A percentile compares a stretch with the other conserved stretches of the same genome.
Conservation (phyloP, 1,284 basidiomycete species). For the Cronartium quercuum region DNA sequence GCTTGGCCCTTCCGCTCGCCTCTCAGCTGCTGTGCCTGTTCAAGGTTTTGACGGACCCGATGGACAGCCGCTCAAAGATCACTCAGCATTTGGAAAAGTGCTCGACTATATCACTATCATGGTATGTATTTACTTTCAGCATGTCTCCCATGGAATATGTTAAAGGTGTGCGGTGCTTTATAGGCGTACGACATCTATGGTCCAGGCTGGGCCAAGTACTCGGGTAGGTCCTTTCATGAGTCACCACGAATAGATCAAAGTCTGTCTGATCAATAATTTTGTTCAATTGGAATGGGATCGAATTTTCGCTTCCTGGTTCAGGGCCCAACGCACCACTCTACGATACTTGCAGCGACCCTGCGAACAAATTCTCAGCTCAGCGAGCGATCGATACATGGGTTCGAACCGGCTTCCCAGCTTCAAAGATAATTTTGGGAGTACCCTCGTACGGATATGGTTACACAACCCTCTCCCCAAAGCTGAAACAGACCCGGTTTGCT, state of each 20-base stretch:
- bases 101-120: slow-evolving; percentile 6
- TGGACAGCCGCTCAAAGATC: not conserved
- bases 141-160: too few species aligned
- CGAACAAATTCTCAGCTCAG: not conserved
- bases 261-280: not conserved
- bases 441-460: slow-evolving; percentile 1
- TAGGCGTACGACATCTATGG: slow-evolving; percentile 5
- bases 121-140: not conserved
- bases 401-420: not conserved
- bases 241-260: not conserved
- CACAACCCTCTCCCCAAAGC: slow-evolving; percentile 1
- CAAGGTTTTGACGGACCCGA: not conserved
- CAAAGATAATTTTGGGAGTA: not conserved
- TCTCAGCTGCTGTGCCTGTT: slow-evolving; percentile 1
- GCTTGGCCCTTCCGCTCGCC: not conserved
- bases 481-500: slow-evolving; percentile 18
- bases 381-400: not conserved
- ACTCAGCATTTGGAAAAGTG: not conserved
- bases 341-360: slow-evolving; percentile 3
- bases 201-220: slow-evolving; percentile 2
- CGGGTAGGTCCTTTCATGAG: not conserved
- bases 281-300: too few species aligned
- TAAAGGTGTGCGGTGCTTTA: not conserved
- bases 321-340: slow-evolving; percentile 3
- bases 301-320: not conserved